A percentile compares a stretch with the other conserved stretches of the same genome.
phyloP scores from a whole-genome alignment of 2,329 filamentous ascomycete genomes.

The Talaromyces sp. region DNA sequence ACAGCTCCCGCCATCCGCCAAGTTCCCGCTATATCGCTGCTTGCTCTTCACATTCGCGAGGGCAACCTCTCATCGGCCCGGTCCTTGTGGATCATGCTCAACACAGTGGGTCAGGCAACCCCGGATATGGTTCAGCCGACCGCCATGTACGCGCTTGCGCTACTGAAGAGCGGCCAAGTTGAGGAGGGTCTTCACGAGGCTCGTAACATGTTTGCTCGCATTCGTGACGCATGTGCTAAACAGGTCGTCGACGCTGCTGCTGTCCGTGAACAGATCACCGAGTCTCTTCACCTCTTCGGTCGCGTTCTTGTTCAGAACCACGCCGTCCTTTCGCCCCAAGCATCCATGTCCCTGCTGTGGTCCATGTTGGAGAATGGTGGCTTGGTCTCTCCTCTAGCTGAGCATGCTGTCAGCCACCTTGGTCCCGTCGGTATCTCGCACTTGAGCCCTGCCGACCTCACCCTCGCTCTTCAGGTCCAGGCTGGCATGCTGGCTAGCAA shows the following conservation, averaged over 20 bases:
- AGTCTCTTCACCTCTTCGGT: slow-evolving; percentile 73
- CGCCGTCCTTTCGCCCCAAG: slow-evolving; percentile 55
- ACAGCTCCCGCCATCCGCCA: slow-evolving; percentile 55
- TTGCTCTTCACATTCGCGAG: slow-evolving; percentile 82
- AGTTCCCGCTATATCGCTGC: slow-evolving; percentile 72
- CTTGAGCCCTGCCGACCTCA: slow-evolving; percentile 55
- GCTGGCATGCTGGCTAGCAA: slow-evolving; percentile 48
- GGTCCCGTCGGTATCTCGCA: slow-evolving; percentile 62
- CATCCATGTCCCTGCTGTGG: slow-evolving; percentile 63
- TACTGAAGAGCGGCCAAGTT: slow-evolving; percentile 82
- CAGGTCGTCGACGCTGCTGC: slow-evolving; percentile 56
- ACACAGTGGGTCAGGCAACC: slow-evolving; percentile 58
- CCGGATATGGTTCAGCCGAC: slow-evolving; percentile 79
- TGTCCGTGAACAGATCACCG: slow-evolving; percentile 78
- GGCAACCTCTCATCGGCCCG: slow-evolving; percentile 77
- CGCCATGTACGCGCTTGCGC: slow-evolving; percentile 84
- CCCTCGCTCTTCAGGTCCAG: slow-evolving; percentile 65
- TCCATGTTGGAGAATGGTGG: slow-evolving; percentile 68
- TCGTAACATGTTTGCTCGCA: slow-evolving; percentile 83
- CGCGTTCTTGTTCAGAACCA: slow-evolving; percentile 58
- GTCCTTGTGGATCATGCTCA: slow-evolving; percentile 78
- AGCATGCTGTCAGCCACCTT: slow-evolving; percentile 63
- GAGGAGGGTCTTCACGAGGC: slow-evolving; percentile 79
- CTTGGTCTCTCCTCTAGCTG: slow-evolving; percentile 61
- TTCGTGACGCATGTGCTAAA: slow-evolving; percentile 64